Evolutionary conservation across 306 rosid genomes (phyloP).

Genomic region (Cajanus cajan): DNA sequence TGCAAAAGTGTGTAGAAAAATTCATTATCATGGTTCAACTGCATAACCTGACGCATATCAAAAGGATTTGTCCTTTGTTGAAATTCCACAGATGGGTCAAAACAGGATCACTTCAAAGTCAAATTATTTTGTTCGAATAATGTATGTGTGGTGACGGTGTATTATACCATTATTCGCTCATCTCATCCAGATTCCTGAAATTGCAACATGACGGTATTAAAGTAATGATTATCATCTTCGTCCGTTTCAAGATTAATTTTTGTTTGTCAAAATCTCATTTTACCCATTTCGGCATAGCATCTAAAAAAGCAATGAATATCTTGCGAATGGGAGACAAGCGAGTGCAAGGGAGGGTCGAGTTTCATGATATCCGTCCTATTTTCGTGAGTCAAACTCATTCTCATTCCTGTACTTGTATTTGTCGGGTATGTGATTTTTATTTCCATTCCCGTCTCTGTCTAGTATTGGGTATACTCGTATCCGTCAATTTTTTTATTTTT

Average conservation of each 20-base stretch:
- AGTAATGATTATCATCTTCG: conserved; percentile 6
- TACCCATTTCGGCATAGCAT: conserved; percentile 13
- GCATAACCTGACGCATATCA: neutral
- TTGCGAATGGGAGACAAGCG: neutral
- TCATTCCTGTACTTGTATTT: too few relatives aligned
- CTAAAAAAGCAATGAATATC: neutral
- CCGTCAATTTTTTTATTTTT: too few relatives aligned
- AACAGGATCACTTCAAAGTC: conserved; percentile 18
- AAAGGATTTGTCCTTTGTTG: conserved; percentile 20
- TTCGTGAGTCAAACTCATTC: too few relatives aligned
- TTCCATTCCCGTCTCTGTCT: too few relatives aligned
- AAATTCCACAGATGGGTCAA: conserved; percentile 29
- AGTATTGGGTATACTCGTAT: too few relatives aligned
- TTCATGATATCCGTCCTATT: too few relatives aligned
- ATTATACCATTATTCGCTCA: neutral
- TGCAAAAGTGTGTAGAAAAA: neutral
- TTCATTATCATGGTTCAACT: neutral
- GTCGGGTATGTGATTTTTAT: too few relatives aligned
- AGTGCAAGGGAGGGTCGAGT: too few relatives aligned
- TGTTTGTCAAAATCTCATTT: conserved; percentile 19
- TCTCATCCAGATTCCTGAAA: neutral
- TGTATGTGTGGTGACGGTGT: neutral
- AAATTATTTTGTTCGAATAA: neutral
- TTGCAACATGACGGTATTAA: neutral
- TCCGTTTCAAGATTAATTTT: conserved; percentile 11